Evolutionary conservation across 805 yeast genomes (phyloP), one percentile per base, ranked within the genome.

Genomic region (Saturnispora kantuleensis): DNA sequence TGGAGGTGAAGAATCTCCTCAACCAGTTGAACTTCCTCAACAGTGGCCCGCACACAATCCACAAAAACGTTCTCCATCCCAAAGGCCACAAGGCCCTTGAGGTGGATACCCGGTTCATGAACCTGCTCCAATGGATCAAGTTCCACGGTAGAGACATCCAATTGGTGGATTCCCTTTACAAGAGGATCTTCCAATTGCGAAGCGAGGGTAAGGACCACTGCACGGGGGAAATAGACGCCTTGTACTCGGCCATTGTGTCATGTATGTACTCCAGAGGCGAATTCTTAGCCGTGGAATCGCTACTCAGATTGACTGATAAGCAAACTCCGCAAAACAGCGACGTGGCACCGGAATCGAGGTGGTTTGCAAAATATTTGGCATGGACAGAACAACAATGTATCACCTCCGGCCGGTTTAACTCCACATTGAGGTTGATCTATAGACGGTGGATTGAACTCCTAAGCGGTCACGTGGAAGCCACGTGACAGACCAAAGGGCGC

Each of bases 91-190:
- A 57, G 52, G 26, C 8, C 5, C 34, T 41, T 56, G 12, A 43
- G 48, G 16, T 55, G 52, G 49, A 48, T 10, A 32, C 28, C 9
- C 28, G 48, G 15, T 59, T 62, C 47, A 55, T 53, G 33, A 38
- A 62, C 4, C 48, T 70, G 17, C 45, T 74, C 21, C 58, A 69
- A 30, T 56, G 74, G 43, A 57, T 74, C 42, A 71, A 66, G 46
- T 62, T 70, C 17, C 39, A 29, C 29, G 63, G 68, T 1, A 69
- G 75, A 5, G 70, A 66, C 45, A 43, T 71, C 47, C 52, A 58
- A 26, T 52, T 71, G 17, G 61, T 73, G 17, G 71, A 70, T 45
- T 74, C 68, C 38, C 54, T 67, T 34, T 74, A 70, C 56, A 66
- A 65, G 45, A 58, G 72, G 29, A 58, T 70, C 35, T 64, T 70